Conservation (phyloP, 441 rosid species). For the Jatropha podagrica region DNA sequence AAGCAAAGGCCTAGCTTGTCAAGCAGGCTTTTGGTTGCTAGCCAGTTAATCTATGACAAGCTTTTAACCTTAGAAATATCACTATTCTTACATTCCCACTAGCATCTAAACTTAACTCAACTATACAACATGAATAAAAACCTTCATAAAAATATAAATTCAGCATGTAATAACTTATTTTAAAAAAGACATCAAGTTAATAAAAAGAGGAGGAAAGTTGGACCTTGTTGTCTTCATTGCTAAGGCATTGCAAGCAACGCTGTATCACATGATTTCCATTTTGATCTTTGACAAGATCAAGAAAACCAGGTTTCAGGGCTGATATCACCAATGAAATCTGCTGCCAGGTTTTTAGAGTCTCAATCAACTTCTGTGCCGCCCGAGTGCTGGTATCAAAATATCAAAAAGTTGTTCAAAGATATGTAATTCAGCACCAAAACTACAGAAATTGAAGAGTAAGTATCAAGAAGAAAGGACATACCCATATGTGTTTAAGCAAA, state of each 20-base stretch:
- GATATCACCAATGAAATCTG: conserved; percentile 49
- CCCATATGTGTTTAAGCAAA: conserved; percentile 80
- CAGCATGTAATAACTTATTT: not conserved
- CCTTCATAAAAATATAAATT: conserved; percentile 1
- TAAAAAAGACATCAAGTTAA: not conserved
- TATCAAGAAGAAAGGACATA: conserved; percentile 28
- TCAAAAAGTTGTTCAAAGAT: conserved; percentile 12
- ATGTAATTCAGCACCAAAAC: not conserved
- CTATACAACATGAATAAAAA: not conserved
- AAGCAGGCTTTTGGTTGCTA: not conserved
- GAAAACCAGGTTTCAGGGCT: conserved; percentile 62
- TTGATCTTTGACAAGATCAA: conserved; percentile 62
- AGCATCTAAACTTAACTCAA: conserved; percentile 2
- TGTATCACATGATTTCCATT: conserved; percentile 87
- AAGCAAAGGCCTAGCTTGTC: too few species aligned
- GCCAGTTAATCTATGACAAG: not conserved
- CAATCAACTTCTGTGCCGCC: conserved; percentile 78
- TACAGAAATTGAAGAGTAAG: not conserved
- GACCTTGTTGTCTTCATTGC: conserved; percentile 63
- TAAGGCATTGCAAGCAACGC: conserved; percentile 65
- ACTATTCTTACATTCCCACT: not conserved
- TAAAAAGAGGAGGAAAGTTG: not conserved
- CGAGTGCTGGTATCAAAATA: conserved; percentile 55
- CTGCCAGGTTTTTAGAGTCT: conserved; percentile 58
- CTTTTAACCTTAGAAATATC: not conserved